Base-by-base conservation (phyloP, 768 basidiomycete genomes). In the Suillus fuscotomentosus region DNA sequence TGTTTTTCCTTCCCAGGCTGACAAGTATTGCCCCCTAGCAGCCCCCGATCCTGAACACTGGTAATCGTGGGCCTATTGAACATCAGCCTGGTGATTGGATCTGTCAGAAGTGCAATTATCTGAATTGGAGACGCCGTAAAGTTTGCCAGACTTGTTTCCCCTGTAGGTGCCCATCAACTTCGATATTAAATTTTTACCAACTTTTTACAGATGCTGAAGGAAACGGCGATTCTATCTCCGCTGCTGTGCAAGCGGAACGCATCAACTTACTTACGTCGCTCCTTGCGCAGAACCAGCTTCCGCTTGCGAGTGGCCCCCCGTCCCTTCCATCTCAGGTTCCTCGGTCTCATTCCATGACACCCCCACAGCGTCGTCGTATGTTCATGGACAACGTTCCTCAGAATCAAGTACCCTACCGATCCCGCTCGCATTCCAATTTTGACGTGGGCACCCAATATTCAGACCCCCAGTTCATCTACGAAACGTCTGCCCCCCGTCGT, bases 121-220 rank as follows among this genome's bases (percentile, higher is more conserved):
- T 93, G 68, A 95, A 95, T 73, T 95, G 92, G 92, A 83, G 92
- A 68, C 79, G 92, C 64, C 80, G 92, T 62, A 94, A 94, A 76
- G 93, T 95, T 65, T 95, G 92, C 78, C 92, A 94, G 81, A 93
- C 91, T 11, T 94, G 92, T 76, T 85, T 86, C 65, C 92, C 92
- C 56, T 94, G 91, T 92, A 70, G 67, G 88, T 83, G 65, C 62
- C 64, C 65, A 63, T 27, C 48, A 64, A 65, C 63, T 61, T 47
- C 36, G 14, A 56, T 62, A 10, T 63, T 64, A 54, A 39, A 60
- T 63, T 62, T 47, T 60, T 62, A 38, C 56, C 56, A 55, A 42
- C 60, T 55, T 27, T 62, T 51, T 54, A 22, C 66, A 93, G 91
- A 93, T 67, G 92, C 92, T 14, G 92, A 94, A 72, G 92, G 92